A percentile compares a stretch with the other conserved stretches of the same genome.
These are phyloP conservation scores for Dictyostelium intermedium DNA, from an alignment of 78 protist genomes.

Conservation along the genomic window DNA sequence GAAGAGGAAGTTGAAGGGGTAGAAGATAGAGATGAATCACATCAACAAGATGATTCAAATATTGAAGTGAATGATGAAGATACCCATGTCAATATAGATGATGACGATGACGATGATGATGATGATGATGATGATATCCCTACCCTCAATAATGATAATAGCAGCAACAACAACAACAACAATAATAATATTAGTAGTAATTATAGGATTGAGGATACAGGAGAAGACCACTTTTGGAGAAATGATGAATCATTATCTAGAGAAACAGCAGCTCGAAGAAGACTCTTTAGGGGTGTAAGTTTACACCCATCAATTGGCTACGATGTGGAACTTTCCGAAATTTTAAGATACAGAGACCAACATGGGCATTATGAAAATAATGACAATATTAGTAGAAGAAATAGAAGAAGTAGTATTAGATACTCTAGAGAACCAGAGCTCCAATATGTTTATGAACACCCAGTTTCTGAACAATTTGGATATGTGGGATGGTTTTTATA, in stretches of 20 bases:
- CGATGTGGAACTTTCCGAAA: not conserved
- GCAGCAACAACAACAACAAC: not conserved
- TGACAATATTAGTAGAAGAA: not conserved
- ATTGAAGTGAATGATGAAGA: slow-evolving; percentile 2
- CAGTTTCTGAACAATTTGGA: slow-evolving; percentile 28
- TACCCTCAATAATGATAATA: not conserved
- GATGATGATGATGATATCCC: not conserved
- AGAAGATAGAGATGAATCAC: not conserved
- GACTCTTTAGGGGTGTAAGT: not conserved
- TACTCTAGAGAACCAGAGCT: not conserved
- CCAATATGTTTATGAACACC: slow-evolving; percentile 9
- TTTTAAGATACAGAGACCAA: not conserved
- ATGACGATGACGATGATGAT: not conserved
- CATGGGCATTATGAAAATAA: not conserved
- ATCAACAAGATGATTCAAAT: not conserved
- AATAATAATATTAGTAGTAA: not conserved
- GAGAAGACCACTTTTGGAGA: not conserved
- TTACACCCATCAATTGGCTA: not conserved
- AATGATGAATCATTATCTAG: not conserved
- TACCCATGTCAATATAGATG: not conserved
- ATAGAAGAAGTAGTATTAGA: not conserved
- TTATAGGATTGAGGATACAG: not conserved
- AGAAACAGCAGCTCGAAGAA: not conserved
- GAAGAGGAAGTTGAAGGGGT: not conserved
- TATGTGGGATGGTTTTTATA: slow-evolving; percentile 20